These are phyloP conservation scores for Bryopsis sp. DNA, from an alignment of 139 green algal genomes.

Conservation along the genomic window DNA sequence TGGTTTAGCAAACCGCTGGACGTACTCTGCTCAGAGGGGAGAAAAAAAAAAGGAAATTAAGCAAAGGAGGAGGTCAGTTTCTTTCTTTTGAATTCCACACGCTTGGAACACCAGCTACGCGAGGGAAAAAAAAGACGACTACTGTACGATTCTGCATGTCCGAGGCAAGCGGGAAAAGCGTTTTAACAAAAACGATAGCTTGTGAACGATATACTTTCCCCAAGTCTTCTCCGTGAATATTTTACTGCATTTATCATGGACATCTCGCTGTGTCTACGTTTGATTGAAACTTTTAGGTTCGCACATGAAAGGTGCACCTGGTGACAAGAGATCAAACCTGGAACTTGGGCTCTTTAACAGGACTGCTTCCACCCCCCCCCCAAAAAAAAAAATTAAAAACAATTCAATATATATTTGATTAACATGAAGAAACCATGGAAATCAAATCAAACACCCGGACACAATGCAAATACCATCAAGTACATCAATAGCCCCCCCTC, in stretches of 20 bases:
- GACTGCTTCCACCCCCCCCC: too few relatives aligned
- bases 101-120: neutral
- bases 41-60: neutral
- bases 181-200: neutral
- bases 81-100: neutral
- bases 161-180: neutral
- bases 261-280: too few relatives aligned
- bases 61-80: neutral
- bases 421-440: too few relatives aligned
- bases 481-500: neutral
- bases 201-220: too few relatives aligned
- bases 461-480: neutral
- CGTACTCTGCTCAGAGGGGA: constrained; percentile 56
- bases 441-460: neutral
- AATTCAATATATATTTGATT: too few relatives aligned
- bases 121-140: neutral
- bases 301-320: too few relatives aligned
- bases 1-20: constrained; percentile 38
- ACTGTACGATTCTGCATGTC: neutral
- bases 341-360: too few relatives aligned
- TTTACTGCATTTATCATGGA: too few relatives aligned
- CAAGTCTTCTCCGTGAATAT: too few relatives aligned
- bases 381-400: too few relatives aligned
- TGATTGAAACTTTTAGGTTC: too few relatives aligned
- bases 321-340: too few relatives aligned